phyloP scores from a whole-genome alignment of 2,329 filamentous ascomycete genomes.

The Rhinocladiella similis region DNA sequence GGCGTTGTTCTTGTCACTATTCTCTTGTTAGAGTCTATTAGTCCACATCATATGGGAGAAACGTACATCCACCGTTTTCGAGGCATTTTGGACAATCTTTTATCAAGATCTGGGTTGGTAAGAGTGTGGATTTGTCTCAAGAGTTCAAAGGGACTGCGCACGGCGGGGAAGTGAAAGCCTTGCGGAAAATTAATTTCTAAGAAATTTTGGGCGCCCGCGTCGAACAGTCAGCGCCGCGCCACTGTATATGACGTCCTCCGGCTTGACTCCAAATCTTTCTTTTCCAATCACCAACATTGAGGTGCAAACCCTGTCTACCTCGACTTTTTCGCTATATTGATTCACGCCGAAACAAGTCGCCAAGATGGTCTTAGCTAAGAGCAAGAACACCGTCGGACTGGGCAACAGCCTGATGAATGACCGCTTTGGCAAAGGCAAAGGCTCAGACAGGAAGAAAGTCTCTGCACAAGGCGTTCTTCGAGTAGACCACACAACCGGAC shows the following conservation, averaged over 20 bases:
- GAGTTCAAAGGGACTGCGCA: not conserved
- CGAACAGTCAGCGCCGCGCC: not conserved
- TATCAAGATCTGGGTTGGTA: not conserved
- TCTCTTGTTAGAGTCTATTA: slow-evolving; percentile 31
- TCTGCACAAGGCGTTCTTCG: slow-evolving; percentile 68
- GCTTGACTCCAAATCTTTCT: slow-evolving; percentile 1
- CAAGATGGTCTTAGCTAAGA: slow-evolving; percentile 79
- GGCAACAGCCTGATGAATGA: slow-evolving; percentile 99
- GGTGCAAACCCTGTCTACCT: not conserved
- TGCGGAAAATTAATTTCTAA: slow-evolving; percentile 17
- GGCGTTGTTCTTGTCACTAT: slow-evolving; percentile 83
- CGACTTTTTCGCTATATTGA: not conserved
- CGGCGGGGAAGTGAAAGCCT: not conserved
- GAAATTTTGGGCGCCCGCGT: not conserved
- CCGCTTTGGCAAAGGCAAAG: slow-evolving; percentile 92
- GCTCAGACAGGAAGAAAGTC: slow-evolving; percentile 74
- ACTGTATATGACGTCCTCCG: slow-evolving; percentile 16
- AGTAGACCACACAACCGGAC: slow-evolving; percentile 68
- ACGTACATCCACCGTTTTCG: slow-evolving; percentile 73
- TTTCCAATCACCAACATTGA: not conserved
- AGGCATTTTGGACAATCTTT: slow-evolving; percentile 36
- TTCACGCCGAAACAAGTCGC: slow-evolving; percentile 3
- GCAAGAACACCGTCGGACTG: slow-evolving; percentile 90
- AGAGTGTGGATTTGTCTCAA: not conserved
- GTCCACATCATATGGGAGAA: slow-evolving; percentile 19